Percentiles rank a stretch among this genome's conserved stretches.
Conservation (phyloP, 2,329 filamentous ascomycete genomes). For the Trichoderma cornu-damae region DNA sequence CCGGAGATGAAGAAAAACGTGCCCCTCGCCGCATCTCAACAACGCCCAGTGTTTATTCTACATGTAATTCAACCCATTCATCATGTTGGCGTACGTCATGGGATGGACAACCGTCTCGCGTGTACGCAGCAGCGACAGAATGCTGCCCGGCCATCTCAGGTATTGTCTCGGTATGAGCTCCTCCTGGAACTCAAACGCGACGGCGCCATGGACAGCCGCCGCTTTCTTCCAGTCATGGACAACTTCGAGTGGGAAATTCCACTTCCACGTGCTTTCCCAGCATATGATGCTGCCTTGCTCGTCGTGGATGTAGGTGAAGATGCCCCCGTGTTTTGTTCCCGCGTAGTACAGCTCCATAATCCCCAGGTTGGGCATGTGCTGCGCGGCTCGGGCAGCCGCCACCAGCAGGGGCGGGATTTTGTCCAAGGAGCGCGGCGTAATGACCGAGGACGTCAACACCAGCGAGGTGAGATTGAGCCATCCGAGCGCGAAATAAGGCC, state of each 20-base stretch:
- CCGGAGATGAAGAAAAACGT: no score
- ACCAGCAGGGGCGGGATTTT: neutral
- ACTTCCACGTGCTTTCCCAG: neutral
- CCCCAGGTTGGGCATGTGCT: neutral
- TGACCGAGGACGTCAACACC: neutral
- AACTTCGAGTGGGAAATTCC: neutral
- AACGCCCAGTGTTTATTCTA: neutral
- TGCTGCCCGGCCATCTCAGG: neutral
- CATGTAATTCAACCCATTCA: neutral
- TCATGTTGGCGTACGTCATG: neutral
- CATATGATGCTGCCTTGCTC: neutral
- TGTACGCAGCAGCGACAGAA: neutral
- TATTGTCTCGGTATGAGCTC: neutral
- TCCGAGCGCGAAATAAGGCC: neutral
- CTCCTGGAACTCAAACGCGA: neutral
- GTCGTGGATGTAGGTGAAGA: neutral
- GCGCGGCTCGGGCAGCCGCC: neutral
- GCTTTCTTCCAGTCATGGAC: neutral
- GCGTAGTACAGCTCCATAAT: neutral
- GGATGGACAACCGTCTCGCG: neutral
- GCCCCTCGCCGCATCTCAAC: no score
- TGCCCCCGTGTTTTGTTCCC: neutral
- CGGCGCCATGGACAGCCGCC: neutral
- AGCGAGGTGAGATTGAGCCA: slow-evolving; percentile 3
- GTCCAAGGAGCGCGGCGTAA: neutral